phyloP scores from a whole-genome alignment of 2,329 filamentous ascomycete genomes.

The Didymella arachidicola region DNA sequence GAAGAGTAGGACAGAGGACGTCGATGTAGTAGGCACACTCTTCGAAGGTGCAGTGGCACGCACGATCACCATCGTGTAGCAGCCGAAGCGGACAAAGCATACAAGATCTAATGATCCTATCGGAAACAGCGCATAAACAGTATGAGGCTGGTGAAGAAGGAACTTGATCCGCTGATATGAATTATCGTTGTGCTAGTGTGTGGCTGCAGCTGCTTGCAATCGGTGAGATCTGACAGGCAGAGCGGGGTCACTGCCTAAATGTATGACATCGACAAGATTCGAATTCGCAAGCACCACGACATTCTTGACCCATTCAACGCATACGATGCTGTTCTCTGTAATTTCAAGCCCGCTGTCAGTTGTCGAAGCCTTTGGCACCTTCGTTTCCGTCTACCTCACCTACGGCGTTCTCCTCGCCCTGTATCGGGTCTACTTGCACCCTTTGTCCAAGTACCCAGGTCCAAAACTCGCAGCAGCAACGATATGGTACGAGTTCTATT shows the following conservation, averaged over 20 bases:
- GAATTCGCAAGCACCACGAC: background rate
- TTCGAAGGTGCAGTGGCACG: background rate
- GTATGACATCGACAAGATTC: background rate
- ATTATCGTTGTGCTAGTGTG: background rate
- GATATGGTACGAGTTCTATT: conserved; percentile 7
- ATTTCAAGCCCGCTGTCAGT: background rate
- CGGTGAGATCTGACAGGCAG: background rate
- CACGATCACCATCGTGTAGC: background rate
- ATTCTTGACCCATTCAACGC: background rate
- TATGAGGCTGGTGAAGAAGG: background rate
- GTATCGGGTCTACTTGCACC: conserved; percentile 3
- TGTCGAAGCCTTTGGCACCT: background rate
- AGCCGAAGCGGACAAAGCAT: too few species aligned
- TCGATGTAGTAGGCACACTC: background rate
- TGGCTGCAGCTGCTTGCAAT: background rate
- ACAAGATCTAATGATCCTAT: too few species aligned
- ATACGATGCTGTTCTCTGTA: background rate
- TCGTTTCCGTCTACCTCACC: background rate
- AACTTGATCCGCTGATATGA: background rate
- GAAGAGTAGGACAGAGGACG: background rate
- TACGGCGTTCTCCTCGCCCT: background rate
- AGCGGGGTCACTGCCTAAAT: background rate
- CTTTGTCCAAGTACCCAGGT: conserved; percentile 2
- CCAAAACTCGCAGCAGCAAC: conserved; percentile 6
- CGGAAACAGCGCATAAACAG: background rate